phyloP scores from a whole-genome alignment of 257 asterid species.

The Thymus mandschuricus region DNA sequence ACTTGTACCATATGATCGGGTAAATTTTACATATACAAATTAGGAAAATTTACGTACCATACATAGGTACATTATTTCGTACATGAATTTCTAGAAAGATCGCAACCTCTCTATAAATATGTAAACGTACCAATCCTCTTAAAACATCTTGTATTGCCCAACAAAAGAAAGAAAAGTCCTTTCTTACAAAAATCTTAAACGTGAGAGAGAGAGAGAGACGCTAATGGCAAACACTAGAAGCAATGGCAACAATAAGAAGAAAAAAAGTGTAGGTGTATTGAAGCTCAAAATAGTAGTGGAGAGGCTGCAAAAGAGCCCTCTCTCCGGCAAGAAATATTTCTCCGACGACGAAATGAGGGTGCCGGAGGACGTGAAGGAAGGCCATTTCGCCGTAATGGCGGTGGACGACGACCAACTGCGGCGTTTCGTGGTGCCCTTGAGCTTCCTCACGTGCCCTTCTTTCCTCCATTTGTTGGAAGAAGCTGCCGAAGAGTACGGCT shows the following conservation, averaged over 20 bases:
- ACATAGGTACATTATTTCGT: too few species aligned
- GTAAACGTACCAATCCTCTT: not conserved
- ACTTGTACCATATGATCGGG: too few species aligned
- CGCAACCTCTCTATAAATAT: not conserved
- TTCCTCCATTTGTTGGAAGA: constrained; percentile 65
- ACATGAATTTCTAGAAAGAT: not conserved
- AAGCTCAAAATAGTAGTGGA: constrained; percentile 53
- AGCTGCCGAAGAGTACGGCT: constrained; percentile 85
- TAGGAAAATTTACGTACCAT: not conserved
- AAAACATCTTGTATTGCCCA: not conserved
- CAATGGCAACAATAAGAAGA: constrained; percentile 33
- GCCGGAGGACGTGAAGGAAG: constrained; percentile 63
- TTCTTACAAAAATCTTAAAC: too few species aligned
- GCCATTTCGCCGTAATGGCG: constrained; percentile 54
- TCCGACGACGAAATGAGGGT: constrained; percentile 35
- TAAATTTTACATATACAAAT: too few species aligned
- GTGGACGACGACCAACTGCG: constrained; percentile 47
- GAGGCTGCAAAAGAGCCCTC: constrained; percentile 56
- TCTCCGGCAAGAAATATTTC: constrained; percentile 39
- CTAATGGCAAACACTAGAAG: constrained; percentile 33
- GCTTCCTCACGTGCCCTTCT: constrained; percentile 59
- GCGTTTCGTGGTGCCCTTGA: constrained; percentile 71
- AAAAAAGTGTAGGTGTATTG: constrained; percentile 38
- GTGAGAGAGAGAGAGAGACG: not conserved
- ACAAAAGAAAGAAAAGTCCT: not conserved